Percentiles rank a stretch among this genome's conserved stretches.
Evolutionary conservation across 2,329 filamentous ascomycete species (phyloP).

Genomic region (Phialemoniopsis sp.): DNA sequence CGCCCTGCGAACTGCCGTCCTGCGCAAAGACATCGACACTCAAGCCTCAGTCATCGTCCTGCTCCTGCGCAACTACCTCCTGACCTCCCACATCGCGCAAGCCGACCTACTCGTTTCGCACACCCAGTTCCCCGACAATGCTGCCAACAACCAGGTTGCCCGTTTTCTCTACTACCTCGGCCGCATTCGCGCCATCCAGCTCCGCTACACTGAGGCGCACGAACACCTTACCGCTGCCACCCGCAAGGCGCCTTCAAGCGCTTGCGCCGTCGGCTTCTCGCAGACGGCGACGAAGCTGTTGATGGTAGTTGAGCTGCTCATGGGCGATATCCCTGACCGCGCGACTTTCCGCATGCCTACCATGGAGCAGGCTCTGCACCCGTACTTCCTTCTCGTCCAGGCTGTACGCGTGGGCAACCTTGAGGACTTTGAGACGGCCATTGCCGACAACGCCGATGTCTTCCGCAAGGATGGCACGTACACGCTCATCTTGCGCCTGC

Average conservation of each 20-base stretch:
- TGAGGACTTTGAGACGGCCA: conserved; percentile 85
- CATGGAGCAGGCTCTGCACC: conserved; percentile 82
- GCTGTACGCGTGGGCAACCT: conserved; percentile 95
- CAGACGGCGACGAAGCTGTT: conserved; percentile 96
- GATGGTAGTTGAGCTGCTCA: conserved; percentile 91
- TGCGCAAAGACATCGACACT: conserved; percentile 96
- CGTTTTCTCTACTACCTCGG: conserved; percentile 97
- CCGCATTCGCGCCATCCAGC: conserved; percentile 91
- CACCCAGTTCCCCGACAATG: conserved; percentile 89
- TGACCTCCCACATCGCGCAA: conserved; percentile 94
- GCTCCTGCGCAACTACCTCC: conserved; percentile 90
- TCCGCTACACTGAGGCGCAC: conserved; percentile 95
- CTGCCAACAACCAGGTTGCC: conserved; percentile 96
- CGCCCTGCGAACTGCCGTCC: conserved; percentile 88
- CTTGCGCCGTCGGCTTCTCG: conserved; percentile 88
- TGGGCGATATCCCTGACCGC: conserved; percentile 97
- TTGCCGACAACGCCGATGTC: conserved; percentile 73
- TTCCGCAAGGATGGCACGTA: conserved; percentile 96
- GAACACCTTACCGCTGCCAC: conserved; percentile 90
- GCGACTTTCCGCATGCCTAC: conserved; percentile 87
- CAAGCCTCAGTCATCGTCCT: conserved; percentile 94
- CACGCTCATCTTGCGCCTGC: conserved; percentile 86
- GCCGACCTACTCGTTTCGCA: conserved; percentile 94
- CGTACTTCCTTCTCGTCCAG: conserved; percentile 91
- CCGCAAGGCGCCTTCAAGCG: conserved; percentile 87